These are phyloP conservation scores for Claviceps humidiphila DNA, from an alignment of 2,329 filamentous ascomycete genomes.

Conservation along the genomic window DNA sequence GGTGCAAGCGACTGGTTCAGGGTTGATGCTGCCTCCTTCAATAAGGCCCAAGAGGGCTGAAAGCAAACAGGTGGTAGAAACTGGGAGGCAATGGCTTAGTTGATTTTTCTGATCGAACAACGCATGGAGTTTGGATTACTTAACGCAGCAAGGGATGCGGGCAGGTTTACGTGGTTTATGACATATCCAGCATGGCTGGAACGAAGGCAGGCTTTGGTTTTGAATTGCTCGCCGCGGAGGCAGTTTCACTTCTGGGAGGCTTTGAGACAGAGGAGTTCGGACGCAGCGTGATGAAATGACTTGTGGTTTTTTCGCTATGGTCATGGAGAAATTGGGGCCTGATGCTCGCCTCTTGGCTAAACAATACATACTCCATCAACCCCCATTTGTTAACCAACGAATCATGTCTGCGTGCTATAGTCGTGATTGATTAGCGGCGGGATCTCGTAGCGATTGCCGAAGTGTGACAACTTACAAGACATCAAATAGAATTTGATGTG, in stretches of 20 bases:
- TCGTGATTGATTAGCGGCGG: neutral
- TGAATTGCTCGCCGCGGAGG: neutral
- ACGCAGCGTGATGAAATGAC: neutral
- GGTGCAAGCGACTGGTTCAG: constrained; percentile 4
- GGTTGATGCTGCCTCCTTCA: neutral
- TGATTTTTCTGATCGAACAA: neutral
- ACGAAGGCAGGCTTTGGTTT: constrained; percentile 1
- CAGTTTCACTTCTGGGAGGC: neutral
- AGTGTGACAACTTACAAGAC: neutral
- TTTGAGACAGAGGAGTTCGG: neutral
- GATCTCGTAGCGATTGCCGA: neutral
- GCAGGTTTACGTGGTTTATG: constrained; percentile 10
- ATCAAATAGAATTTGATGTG: too few species aligned
- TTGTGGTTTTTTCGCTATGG: neutral
- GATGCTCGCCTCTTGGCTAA: neutral
- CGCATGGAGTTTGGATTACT: constrained; percentile 14
- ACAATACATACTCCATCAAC: neutral
- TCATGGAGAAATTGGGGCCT: neutral
- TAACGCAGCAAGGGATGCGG: constrained; percentile 6
- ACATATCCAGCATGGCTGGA: constrained; percentile 4
- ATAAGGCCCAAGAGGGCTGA: neutral
- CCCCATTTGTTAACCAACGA: neutral
- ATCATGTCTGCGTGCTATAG: neutral
- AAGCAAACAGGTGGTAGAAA: neutral
- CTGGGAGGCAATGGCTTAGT: constrained; percentile 1